phyloP scores from a whole-genome alignment of 495 filamentous ascomycete genomes.

The Daldinia grandis region DNA sequence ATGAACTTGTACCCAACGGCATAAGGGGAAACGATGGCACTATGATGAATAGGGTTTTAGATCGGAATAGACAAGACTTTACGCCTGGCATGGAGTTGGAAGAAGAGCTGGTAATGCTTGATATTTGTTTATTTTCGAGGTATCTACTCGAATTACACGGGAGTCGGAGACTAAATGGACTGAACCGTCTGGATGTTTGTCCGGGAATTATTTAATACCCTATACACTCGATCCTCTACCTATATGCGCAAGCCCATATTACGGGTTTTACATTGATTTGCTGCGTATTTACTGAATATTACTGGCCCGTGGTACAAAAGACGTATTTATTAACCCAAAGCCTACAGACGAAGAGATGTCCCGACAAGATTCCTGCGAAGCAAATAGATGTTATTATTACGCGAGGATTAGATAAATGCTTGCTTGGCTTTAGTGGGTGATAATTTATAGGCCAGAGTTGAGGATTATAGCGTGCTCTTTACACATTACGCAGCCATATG shows the following conservation, averaged over 20 bases:
- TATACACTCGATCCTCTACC: not conserved
- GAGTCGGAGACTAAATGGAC: not conserved
- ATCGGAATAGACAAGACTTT: constrained; percentile 12
- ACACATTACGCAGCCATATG: constrained; percentile 1
- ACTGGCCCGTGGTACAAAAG: not conserved
- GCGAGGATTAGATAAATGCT: not conserved
- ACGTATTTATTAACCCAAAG: not conserved
- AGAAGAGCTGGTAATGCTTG: constrained; percentile 7
- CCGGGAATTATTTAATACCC: not conserved
- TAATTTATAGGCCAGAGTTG: not conserved
- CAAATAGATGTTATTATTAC: not conserved
- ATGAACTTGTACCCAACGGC: constrained; percentile 53
- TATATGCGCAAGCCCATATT: not conserved
- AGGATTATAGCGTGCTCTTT: not conserved
- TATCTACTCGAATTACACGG: not conserved
- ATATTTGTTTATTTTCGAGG: not conserved
- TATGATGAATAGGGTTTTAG: constrained; percentile 25
- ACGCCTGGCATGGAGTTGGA: constrained; percentile 29
- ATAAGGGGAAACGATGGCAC: constrained; percentile 8
- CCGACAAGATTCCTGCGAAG: not conserved
- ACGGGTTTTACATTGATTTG: too few species aligned
- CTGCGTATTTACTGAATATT: too few species aligned
- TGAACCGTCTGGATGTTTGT: not conserved
- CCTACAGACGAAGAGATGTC: not conserved
- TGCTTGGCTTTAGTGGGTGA: not conserved